These are phyloP conservation scores for Penicillium roqueforti DNA, from an alignment of 495 filamentous ascomycete genomes.

Conservation along the genomic window DNA sequence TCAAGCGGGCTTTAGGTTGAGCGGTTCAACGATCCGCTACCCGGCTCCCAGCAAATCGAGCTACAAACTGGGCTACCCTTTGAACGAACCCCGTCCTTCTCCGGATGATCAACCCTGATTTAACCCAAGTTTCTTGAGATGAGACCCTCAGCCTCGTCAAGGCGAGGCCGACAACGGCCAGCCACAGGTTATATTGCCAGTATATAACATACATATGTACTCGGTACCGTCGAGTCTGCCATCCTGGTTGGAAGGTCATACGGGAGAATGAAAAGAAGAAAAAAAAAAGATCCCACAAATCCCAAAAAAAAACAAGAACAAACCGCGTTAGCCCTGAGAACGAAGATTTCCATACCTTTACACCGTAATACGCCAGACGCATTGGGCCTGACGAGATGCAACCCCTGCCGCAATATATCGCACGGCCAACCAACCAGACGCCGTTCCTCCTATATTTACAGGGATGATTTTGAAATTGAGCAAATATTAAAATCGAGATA, in stretches of 20 bases:
- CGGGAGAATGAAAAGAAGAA: constrained; percentile 5
- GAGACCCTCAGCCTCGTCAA: background rate
- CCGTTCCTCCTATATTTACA: constrained; percentile 20
- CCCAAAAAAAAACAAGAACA: constrained; percentile 5
- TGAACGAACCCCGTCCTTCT: constrained; percentile 11
- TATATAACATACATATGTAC: constrained; percentile 7
- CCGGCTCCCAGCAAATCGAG: constrained; percentile 30
- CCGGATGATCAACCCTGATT: constrained; percentile 24
- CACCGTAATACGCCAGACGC: constrained; percentile 22
- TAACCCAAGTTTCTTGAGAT: background rate
- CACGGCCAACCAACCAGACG: constrained; percentile 28
- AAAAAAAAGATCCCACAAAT: background rate
- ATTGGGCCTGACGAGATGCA: constrained; percentile 25
- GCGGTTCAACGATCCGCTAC: constrained; percentile 39
- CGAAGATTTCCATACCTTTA: constrained; percentile 19
- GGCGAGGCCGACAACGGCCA: constrained; percentile 12
- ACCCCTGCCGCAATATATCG: constrained; percentile 28
- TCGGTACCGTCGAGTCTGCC: background rate
- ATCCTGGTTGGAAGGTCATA: background rate
- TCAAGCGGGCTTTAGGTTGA: constrained; percentile 42
- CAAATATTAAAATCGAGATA: constrained; percentile 3
- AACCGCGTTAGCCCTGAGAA: constrained; percentile 14
- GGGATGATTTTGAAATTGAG: constrained; percentile 19
- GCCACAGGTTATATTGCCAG: constrained; percentile 7
- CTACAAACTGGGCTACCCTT: constrained; percentile 2